Conservation (phyloP, 805 yeast species). For the Candida jianshihensis region DNA sequence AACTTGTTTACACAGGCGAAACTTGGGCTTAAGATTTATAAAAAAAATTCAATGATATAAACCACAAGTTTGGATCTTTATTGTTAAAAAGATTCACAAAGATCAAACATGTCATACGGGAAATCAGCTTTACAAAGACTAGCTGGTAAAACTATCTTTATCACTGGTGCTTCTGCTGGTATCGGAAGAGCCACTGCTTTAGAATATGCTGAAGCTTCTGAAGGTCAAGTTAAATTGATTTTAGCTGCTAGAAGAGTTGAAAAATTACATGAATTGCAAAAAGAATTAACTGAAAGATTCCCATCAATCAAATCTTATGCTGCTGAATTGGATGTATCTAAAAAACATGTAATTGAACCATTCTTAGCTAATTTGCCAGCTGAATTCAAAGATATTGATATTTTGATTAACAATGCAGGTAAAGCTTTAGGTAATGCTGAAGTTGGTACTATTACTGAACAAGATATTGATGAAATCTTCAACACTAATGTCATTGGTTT, state of each 20-base stretch:
- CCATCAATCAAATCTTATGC: constrained; percentile 40
- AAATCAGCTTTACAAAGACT: constrained; percentile 72
- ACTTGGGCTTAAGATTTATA: no score
- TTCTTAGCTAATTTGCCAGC: constrained; percentile 49
- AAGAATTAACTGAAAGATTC: constrained; percentile 38
- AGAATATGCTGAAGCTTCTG: constrained; percentile 72
- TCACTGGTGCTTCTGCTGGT: constrained; percentile 97
- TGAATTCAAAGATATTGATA: constrained; percentile 58
- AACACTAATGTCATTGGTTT: constrained; percentile 84
- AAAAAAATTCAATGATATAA: no score
- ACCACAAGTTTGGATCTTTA: no score
- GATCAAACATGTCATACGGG: constrained; percentile 53
- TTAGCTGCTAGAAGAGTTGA: constrained; percentile 75
- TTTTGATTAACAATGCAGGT: constrained; percentile 69
- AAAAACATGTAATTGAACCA: constrained; percentile 41
- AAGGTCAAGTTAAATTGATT: constrained; percentile 63
- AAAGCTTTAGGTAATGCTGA: constrained; percentile 74
- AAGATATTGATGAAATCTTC: constrained; percentile 70
- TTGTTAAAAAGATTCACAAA: no score
- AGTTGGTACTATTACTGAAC: constrained; percentile 59
- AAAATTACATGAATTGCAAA: constrained; percentile 43
- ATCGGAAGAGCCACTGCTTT: constrained; percentile 90
- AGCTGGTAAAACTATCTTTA: constrained; percentile 68
- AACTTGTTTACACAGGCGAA: no score
- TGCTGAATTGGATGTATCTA: constrained; percentile 50